Conservation (phyloP, 805 yeast species). For the Yamadazyma insecticola region DNA sequence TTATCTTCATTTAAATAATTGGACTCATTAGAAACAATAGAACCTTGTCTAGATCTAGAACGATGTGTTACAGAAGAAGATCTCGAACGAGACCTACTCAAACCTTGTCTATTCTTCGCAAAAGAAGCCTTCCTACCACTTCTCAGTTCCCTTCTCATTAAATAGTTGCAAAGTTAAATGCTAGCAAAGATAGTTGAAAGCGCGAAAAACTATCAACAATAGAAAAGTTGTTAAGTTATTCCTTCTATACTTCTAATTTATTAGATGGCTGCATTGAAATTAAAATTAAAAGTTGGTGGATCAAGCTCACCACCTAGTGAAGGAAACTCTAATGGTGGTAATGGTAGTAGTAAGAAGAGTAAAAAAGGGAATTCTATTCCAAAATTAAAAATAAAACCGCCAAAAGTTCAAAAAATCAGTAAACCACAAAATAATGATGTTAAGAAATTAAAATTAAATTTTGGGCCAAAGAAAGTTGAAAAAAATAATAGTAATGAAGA, state of each 20-base stretch:
- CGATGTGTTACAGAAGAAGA: too few relatives aligned
- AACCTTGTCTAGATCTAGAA: slow-evolving; percentile 28
- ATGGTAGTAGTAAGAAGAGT: too few relatives aligned
- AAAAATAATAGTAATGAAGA: slow-evolving; percentile 3
- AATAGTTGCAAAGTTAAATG: too few relatives aligned
- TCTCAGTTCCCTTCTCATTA: too few relatives aligned
- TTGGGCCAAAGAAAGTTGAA: slow-evolving; percentile 8
- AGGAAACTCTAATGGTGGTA: background rate
- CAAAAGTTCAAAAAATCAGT: slow-evolving; percentile 11
- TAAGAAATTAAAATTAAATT: slow-evolving; percentile 16
- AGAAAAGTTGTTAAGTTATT: too few relatives aligned
- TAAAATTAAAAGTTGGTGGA: slow-evolving; percentile 1
- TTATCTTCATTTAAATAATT: slow-evolving; percentile 51
- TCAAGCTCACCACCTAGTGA: background rate
- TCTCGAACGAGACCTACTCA: slow-evolving; percentile 1
- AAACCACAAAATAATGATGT: slow-evolving; percentile 18
- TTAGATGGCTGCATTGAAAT: slow-evolving; percentile 2
- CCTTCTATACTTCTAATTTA: too few relatives aligned
- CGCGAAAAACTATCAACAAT: too few relatives aligned
- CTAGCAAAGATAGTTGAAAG: too few relatives aligned
- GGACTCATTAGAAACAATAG: slow-evolving; percentile 30
- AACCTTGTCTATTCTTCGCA: too few relatives aligned
- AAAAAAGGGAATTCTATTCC: too few relatives aligned
- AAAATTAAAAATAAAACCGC: slow-evolving; percentile 3
- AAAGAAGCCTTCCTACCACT: too few relatives aligned